These are phyloP conservation scores for Vanrija sp. DNA, from an alignment of 1,284 basidiomycete species.

Conservation along the genomic window DNA sequence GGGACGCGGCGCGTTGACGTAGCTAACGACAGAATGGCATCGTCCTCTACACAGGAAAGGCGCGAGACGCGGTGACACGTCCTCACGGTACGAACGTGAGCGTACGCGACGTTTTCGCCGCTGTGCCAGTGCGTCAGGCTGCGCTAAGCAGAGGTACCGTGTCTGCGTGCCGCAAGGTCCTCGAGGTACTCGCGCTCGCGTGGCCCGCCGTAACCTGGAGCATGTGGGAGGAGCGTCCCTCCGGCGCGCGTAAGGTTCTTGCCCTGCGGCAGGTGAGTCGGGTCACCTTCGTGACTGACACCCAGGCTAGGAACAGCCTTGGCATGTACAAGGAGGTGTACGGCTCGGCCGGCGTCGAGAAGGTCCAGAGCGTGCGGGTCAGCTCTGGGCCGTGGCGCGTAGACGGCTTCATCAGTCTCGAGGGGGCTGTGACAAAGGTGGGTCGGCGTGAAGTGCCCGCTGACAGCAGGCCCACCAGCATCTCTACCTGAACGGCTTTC, in stretches of 20 bases:
- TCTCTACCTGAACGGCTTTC: slow-evolving; percentile 78
- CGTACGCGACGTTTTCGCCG: slow-evolving; percentile 80
- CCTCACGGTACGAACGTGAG: slow-evolving; percentile 69
- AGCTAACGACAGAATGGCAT: slow-evolving; percentile 14
- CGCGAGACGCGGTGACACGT: slow-evolving; percentile 60
- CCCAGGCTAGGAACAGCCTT: slow-evolving; percentile 15
- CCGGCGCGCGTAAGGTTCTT: slow-evolving; percentile 24
- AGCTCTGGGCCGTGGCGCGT: slow-evolving; percentile 56
- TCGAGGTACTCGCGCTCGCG: slow-evolving; percentile 68
- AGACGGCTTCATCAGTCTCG: slow-evolving; percentile 75
- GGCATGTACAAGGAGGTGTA: slow-evolving; percentile 31
- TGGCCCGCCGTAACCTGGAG: slow-evolving; percentile 67
- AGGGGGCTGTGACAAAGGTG: slow-evolving; percentile 69
- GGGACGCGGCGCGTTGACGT: slow-evolving; percentile 11
- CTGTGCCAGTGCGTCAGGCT: slow-evolving; percentile 55
- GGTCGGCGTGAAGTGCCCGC: slow-evolving; percentile 14
- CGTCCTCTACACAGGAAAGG: slow-evolving; percentile 12
- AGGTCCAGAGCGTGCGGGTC: slow-evolving; percentile 62
- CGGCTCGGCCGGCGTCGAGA: slow-evolving; percentile 32
- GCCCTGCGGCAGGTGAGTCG: slow-evolving; percentile 54
- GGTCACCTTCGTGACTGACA: background rate
- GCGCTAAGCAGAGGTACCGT: slow-evolving; percentile 53
- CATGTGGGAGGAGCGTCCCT: slow-evolving; percentile 55
- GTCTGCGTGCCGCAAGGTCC: slow-evolving; percentile 62
- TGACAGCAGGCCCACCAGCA: slow-evolving; percentile 66